Percentiles rank a stretch among this genome's conserved stretches.
Conservation (phyloP, 2,329 filamentous ascomycete genomes). For the Paecilomyces variotii region DNA sequence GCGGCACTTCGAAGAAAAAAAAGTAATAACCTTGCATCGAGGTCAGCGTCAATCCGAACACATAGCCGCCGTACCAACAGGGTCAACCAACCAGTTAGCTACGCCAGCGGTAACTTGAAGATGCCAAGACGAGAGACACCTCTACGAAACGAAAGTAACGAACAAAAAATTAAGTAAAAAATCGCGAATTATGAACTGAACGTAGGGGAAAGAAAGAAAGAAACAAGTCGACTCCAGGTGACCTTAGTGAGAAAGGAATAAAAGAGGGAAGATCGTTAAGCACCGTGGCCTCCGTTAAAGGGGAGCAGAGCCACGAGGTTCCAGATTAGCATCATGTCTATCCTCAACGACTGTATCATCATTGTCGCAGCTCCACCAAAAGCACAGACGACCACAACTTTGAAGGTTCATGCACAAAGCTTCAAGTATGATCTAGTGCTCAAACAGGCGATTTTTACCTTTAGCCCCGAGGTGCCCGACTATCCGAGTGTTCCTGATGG, state of each 20-base stretch:
- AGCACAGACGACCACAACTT: background rate
- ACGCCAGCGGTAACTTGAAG: background rate
- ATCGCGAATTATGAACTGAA: background rate
- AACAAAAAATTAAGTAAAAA: background rate
- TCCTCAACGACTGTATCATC: background rate
- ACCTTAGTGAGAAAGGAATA: background rate
- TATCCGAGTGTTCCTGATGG: background rate
- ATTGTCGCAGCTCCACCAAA: background rate
- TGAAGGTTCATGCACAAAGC: background rate
- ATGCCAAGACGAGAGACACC: background rate
- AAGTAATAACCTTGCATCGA: background rate
- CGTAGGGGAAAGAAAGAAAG: background rate
- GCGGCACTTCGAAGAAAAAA: background rate
- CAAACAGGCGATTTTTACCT: background rate
- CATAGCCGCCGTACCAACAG: background rate
- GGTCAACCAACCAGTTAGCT: background rate
- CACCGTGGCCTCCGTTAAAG: background rate
- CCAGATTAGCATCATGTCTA: background rate
- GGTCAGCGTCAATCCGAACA: background rate
- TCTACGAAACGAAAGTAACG: background rate
- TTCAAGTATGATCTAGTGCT: background rate
- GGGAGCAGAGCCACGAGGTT: background rate
- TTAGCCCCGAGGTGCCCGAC: background rate
- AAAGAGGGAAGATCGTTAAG: background rate
- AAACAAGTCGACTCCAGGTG: background rate